These are phyloP conservation scores for Petunia hybrid DNA, from an alignment of 305 asterid genomes.

Conservation along the genomic window DNA sequence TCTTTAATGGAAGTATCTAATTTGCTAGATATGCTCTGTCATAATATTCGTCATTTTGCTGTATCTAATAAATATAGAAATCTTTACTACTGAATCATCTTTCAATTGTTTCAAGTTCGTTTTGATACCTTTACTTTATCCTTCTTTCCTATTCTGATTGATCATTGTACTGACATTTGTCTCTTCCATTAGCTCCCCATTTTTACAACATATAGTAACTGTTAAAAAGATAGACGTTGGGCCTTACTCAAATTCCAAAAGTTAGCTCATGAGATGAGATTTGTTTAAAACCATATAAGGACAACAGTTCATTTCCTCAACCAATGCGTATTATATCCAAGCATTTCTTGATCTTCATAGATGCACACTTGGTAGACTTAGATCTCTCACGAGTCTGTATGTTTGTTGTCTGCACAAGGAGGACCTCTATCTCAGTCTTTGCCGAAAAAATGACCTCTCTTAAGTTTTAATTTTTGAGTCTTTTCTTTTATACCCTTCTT, in stretches of 20 bases:
- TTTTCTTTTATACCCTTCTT: neutral
- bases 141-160: constrained; percentile 23
- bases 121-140: neutral
- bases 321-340: neutral
- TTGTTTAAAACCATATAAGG: no score
- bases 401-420: constrained; percentile 30
- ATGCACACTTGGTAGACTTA: constrained; percentile 27
- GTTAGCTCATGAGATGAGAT: no score
- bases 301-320: no score
- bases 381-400: constrained; percentile 23
- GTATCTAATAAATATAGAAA: neutral
- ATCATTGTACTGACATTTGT: neutral
- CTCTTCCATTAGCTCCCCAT: constrained; percentile 13
- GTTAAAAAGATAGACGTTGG: no score
- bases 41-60: neutral
- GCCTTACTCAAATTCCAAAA: no score
- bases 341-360: neutral
- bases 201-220: neutral
- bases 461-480: neutral
- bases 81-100: constrained; percentile 1
- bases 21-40: constrained; percentile 30
- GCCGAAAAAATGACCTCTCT: no score
- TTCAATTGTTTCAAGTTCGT: neutral
- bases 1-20: constrained; percentile 13
- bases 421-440: neutral